These are phyloP conservation scores for Castanospermum australe DNA, from an alignment of 306 rosid species.

Conservation along the genomic window DNA sequence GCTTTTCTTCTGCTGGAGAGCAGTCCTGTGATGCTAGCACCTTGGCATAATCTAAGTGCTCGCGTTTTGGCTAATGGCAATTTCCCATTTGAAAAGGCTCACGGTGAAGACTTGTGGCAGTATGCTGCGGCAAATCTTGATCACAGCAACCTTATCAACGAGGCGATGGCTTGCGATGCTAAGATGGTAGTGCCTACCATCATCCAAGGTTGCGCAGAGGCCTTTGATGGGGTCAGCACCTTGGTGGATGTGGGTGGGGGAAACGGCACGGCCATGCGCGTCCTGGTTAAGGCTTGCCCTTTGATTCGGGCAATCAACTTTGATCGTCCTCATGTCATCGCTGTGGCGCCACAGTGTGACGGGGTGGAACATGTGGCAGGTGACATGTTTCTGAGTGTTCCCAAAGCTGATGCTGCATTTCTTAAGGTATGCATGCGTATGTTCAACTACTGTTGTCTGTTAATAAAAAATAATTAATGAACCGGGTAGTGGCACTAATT, in stretches of 20 bases:
- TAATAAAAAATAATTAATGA: too few species aligned
- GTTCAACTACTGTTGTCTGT: too few species aligned
- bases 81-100: constrained; percentile 35
- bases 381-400: constrained; percentile 63
- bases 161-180: constrained; percentile 67
- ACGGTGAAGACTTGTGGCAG: constrained; percentile 59
- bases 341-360: constrained; percentile 12
- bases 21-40: constrained; percentile 48
- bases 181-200: constrained; percentile 31
- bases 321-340: constrained; percentile 69
- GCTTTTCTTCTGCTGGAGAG: constrained; percentile 27
- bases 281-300: constrained; percentile 43
- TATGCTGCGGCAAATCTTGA: constrained; percentile 28
- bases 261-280: constrained; percentile 45
- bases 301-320: constrained; percentile 58
- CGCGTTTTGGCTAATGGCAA: constrained; percentile 13
- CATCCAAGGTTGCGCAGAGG: constrained; percentile 37
- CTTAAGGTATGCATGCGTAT: constrained; percentile 55
- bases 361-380: constrained; percentile 55
- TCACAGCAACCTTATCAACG: constrained; percentile 50
- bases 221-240: constrained; percentile 41
- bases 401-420: constrained; percentile 68
- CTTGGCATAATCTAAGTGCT: constrained; percentile 38
- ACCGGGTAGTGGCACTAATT: too few species aligned
- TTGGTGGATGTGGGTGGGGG: constrained; percentile 89